Evolutionary conservation across 805 yeast genomes (phyloP).

Genomic region (Candida cerambycidarum): DNA sequence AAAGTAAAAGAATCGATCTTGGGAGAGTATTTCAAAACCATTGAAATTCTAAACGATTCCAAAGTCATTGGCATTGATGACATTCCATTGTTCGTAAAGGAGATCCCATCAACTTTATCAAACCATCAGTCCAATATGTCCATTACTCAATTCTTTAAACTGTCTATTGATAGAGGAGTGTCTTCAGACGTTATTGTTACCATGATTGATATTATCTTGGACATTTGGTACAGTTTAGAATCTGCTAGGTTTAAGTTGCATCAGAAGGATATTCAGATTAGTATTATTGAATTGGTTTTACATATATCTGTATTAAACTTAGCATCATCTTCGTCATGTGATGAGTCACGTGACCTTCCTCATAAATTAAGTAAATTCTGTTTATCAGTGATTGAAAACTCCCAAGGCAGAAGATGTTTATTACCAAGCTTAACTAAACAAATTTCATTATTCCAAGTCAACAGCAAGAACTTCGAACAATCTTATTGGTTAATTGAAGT

Average conservation of each 20-base stretch:
- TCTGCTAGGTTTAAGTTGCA: conserved; percentile 61
- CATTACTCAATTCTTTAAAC: conserved; percentile 20
- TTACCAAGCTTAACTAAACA: conserved; percentile 56
- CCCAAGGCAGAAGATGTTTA: conserved; percentile 66
- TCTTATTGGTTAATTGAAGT: conserved; percentile 52
- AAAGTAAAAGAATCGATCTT: conserved; percentile 42
- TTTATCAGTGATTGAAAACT: conserved; percentile 43
- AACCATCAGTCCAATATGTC: conserved; percentile 26
- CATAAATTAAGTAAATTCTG: conserved; percentile 35
- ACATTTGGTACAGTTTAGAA: conserved; percentile 59
- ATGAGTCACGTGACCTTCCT: too few relatives aligned
- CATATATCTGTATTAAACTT: conserved; percentile 38
- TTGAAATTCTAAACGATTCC: conserved; percentile 7
- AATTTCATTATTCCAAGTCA: conserved; percentile 45
- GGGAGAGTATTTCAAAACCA: conserved; percentile 21
- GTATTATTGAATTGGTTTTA: conserved; percentile 52
- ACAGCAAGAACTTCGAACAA: conserved; percentile 33
- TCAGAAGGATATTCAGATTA: conserved; percentile 63
- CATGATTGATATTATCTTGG: conserved; percentile 33
- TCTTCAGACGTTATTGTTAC: conserved; percentile 9
- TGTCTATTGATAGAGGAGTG: conserved; percentile 14
- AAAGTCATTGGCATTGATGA: conserved; percentile 2
- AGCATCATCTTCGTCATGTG: conserved; percentile 29
- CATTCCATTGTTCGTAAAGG: conserved; percentile 4
- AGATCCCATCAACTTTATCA: conserved; percentile 12